Evolutionary conservation across 441 rosid species (phyloP).

Genomic region (Sinapis alba): DNA sequence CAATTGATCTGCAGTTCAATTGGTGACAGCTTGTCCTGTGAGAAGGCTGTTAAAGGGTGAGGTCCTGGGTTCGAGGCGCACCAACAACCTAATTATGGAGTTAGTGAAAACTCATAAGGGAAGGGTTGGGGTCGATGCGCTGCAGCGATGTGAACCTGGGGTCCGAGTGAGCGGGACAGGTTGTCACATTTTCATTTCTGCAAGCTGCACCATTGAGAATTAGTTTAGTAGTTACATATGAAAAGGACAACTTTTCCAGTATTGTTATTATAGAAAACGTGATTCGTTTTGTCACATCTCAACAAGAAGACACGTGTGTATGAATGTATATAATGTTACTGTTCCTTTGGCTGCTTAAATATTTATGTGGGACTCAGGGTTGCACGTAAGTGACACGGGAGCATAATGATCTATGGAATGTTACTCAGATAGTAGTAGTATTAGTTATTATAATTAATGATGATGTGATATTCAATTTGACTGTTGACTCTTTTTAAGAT

Average conservation of each 20-base stretch:
- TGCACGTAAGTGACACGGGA: constrained; percentile 24
- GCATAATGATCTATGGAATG: constrained; percentile 5
- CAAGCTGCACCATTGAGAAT: constrained; percentile 10
- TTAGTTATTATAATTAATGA: not conserved
- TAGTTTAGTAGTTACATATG: constrained; percentile 1
- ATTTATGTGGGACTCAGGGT: not conserved
- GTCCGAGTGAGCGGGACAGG: too few species aligned
- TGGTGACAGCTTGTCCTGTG: too few species aligned
- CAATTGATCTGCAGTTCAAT: too few species aligned
- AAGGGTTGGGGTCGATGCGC: too few species aligned
- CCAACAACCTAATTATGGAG: too few species aligned
- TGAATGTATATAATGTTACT: constrained; percentile 15
- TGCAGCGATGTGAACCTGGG: too few species aligned
- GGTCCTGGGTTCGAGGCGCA: too few species aligned
- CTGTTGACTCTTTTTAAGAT: constrained; percentile 14
- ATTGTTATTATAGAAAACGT: not conserved
- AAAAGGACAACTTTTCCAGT: not conserved
- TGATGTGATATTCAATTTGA: constrained; percentile 34
- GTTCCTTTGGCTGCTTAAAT: constrained; percentile 36
- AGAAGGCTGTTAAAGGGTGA: too few species aligned
- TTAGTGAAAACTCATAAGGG: too few species aligned
- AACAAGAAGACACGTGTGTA: constrained; percentile 1
- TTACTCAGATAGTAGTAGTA: not conserved
- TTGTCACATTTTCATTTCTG: not conserved
- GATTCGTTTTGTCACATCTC: not conserved